These are phyloP conservation scores for Scenedesmus sp. DNA, from an alignment of 163 green algal genomes.

Conservation along the genomic window DNA sequence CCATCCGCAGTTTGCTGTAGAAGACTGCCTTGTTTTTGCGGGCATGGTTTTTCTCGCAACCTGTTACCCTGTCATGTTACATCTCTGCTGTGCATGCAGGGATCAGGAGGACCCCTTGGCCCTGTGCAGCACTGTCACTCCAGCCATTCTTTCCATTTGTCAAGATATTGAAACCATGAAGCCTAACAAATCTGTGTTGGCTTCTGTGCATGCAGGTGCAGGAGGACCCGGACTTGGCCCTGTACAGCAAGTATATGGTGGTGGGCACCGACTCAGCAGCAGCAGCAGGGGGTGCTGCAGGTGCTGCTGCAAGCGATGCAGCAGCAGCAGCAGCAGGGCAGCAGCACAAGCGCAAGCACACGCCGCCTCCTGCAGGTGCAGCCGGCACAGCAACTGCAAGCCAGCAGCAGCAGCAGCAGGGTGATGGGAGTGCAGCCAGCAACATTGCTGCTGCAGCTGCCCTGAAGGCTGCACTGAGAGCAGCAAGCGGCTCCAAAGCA, in stretches of 20 bases:
- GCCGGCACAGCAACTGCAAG: not conserved
- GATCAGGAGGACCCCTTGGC: not conserved
- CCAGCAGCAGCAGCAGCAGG: not conserved
- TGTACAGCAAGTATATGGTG: slow-evolving; percentile 41
- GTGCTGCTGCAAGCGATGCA: not conserved
- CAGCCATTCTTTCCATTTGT: no score
- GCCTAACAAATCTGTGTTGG: not conserved
- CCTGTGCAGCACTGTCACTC: no score
- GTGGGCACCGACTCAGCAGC: not conserved
- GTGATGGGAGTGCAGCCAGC: not conserved
- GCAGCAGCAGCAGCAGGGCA: not conserved
- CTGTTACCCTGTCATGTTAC: not conserved
- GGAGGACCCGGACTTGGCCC: not conserved
- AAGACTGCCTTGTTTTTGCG: not conserved
- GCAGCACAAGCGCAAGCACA: slow-evolving; percentile 18
- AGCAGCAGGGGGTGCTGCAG: not conserved
- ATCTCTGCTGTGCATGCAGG: no score
- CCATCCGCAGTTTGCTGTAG: not conserved
- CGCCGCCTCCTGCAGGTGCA: not conserved
- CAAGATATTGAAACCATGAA: no score
- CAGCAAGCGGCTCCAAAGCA: not conserved
- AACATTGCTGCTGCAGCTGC: slow-evolving; percentile 21
- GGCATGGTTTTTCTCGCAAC: not conserved
- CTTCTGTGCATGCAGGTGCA: not conserved
- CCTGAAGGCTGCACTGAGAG: not conserved